Conservation (phyloP, 306 rosid genomes). For the Gillenia trifoliata region DNA sequence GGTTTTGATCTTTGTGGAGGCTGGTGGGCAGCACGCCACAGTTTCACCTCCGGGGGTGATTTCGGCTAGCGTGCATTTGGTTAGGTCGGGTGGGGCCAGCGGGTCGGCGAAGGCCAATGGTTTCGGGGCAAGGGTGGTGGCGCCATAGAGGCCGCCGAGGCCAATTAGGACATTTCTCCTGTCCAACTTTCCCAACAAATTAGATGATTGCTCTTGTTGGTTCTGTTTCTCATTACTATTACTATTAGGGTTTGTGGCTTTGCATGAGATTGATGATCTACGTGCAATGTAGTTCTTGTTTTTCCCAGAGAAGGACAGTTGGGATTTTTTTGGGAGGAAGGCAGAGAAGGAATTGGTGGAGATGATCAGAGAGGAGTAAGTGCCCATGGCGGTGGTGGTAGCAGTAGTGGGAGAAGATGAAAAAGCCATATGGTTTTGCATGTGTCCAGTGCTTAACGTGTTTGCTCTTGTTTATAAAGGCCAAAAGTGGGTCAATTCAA, state of each 20-base stretch:
- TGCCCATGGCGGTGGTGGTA: not conserved
- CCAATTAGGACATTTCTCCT: constrained; percentile 61
- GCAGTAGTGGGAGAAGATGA: not conserved
- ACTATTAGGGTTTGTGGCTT: constrained; percentile 14
- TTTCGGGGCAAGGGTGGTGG: constrained; percentile 22
- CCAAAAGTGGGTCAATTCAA: no score
- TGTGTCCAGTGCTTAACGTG: not conserved
- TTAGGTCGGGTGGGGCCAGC: constrained; percentile 36
- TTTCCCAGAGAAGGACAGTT: not conserved
- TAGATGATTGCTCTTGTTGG: constrained; percentile 2
- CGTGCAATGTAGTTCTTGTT: not conserved
- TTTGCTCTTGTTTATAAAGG: not conserved
- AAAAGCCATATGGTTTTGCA: not conserved
- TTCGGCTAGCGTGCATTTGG: constrained; percentile 42
- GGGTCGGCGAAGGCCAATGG: constrained; percentile 53
- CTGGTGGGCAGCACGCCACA: constrained; percentile 61
- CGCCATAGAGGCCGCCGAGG: constrained; percentile 56
- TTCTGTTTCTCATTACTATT: not conserved
- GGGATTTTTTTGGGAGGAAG: not conserved
- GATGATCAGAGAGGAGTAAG: not conserved
- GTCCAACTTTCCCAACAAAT: constrained; percentile 20
- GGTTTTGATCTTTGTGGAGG: not conserved
- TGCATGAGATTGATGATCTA: constrained; percentile 14
- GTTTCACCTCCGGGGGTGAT: constrained; percentile 29
- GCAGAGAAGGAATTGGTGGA: not conserved